Conservation (phyloP, 371 early-diverging fungal genomes). For the Mucor velutinosus region DNA sequence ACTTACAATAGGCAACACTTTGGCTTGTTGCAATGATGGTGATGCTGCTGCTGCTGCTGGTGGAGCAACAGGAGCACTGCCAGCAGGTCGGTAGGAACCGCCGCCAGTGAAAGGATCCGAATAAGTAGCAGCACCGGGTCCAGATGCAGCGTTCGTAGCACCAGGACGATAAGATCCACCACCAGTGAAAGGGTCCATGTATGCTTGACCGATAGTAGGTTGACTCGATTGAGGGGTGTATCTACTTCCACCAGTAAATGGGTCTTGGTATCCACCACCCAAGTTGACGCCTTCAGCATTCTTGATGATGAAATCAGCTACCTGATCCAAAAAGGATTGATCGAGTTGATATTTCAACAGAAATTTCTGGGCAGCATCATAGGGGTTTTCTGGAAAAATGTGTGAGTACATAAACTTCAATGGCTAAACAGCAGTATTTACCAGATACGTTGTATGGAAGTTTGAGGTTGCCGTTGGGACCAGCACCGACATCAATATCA, state of each 20-base stretch:
- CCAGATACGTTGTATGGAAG: slow-evolving; percentile 90
- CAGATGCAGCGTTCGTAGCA: not conserved
- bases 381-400: slow-evolving; percentile 81
- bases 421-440: slow-evolving; percentile 15
- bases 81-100: slow-evolving; percentile 16
- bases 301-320: slow-evolving; percentile 91
- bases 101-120: slow-evolving; percentile 40
- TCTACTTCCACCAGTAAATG: slow-evolving; percentile 63
- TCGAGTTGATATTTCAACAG: slow-evolving; percentile 78
- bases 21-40: slow-evolving; percentile 14
- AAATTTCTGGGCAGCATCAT: slow-evolving; percentile 90
- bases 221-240: slow-evolving; percentile 42
- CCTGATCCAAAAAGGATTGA: slow-evolving; percentile 85
- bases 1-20: slow-evolving; percentile 28
- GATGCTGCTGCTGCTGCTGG: slow-evolving; percentile 10
- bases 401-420: not conserved
- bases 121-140: slow-evolving; percentile 10
- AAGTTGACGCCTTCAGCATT: slow-evolving; percentile 77
- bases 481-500: slow-evolving; percentile 88
- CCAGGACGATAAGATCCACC: slow-evolving; percentile 24
- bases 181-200: slow-evolving; percentile 59
- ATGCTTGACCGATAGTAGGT: slow-evolving; percentile 5
- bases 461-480: slow-evolving; percentile 81
- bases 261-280: slow-evolving; percentile 64
- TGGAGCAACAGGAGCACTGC: slow-evolving; percentile 2